Evolutionary conservation across 768 basidiomycete genomes (phyloP).

Genomic region (Auricularia heimuer): DNA sequence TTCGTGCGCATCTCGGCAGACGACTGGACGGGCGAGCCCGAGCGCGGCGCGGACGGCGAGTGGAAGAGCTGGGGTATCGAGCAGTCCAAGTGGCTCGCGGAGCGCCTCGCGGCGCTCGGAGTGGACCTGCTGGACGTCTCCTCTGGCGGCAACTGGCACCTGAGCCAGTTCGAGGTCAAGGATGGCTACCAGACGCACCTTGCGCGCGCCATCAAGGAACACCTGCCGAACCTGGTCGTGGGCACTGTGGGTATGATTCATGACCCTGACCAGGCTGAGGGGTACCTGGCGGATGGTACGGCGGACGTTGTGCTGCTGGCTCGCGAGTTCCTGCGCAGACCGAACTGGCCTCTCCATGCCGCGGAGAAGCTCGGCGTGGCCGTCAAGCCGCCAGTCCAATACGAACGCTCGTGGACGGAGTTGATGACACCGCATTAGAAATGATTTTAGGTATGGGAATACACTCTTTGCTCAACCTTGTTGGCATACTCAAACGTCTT

Average conservation of each 20-base stretch:
- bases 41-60: conserved; percentile 39
- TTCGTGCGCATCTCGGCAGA: conserved; percentile 62
- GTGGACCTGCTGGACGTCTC: conserved; percentile 72
- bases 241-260: conserved; percentile 69
- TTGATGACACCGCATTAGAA: conserved; percentile 22
- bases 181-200: conserved; percentile 68
- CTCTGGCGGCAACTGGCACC: conserved; percentile 52
- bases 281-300: conserved; percentile 52
- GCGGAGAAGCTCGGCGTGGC: conserved; percentile 53
- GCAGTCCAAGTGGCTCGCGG: conserved; percentile 53
- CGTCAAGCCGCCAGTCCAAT: conserved; percentile 65
- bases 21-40: conserved; percentile 62
- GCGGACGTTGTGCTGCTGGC: conserved; percentile 63
- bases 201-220: conserved; percentile 54
- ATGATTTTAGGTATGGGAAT: too few species aligned
- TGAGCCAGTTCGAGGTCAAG: conserved; percentile 45
- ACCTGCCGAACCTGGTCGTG: conserved; percentile 42
- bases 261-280: conserved; percentile 48
- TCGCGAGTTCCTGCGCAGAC: conserved; percentile 54
- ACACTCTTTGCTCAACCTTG: too few species aligned
- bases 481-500: too few species aligned
- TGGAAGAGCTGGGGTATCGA: conserved; percentile 72
- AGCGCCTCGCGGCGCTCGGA: conserved; percentile 47
- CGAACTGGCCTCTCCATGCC: conserved; percentile 53
- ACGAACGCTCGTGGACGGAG: conserved; percentile 47